Conservation (phyloP, 805 yeast species). For the Metschnikowia lunata region DNA sequence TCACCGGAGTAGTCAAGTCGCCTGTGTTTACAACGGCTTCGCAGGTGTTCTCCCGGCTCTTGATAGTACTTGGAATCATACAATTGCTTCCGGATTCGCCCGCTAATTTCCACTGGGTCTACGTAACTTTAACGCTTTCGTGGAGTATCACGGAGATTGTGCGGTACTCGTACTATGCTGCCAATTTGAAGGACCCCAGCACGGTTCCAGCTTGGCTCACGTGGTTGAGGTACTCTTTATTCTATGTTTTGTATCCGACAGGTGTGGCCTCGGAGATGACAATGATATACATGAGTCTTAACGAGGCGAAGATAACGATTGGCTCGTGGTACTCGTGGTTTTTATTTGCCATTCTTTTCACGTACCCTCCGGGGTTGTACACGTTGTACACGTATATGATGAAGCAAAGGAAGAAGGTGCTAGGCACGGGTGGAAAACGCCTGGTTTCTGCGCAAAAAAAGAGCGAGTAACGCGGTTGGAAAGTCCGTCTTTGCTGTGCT, state of each 20-base stretch:
- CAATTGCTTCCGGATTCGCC: slow-evolving; percentile 69
- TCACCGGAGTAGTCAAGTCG: slow-evolving; percentile 76
- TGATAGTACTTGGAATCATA: slow-evolving; percentile 80
- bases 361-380: slow-evolving; percentile 86
- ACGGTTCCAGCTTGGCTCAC: slow-evolving; percentile 56
- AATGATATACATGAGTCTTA: slow-evolving; percentile 65
- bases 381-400: slow-evolving; percentile 84
- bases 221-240: slow-evolving; percentile 77
- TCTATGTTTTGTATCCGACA: slow-evolving; percentile 78
- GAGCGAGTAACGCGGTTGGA: slow-evolving; percentile 6
- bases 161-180: slow-evolving; percentile 83
- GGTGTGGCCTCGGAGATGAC: slow-evolving; percentile 86
- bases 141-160: slow-evolving; percentile 96
- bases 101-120: slow-evolving; percentile 55
- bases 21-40: slow-evolving; percentile 79
- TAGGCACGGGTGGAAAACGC: slow-evolving; percentile 31
- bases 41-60: slow-evolving; percentile 81
- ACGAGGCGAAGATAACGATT: slow-evolving; percentile 54
- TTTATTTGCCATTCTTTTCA: slow-evolving; percentile 52
- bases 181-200: slow-evolving; percentile 49
- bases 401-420: slow-evolving; percentile 75
- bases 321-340: slow-evolving; percentile 51
- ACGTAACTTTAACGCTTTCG: slow-evolving; percentile 64
- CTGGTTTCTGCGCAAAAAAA: slow-evolving; percentile 8
- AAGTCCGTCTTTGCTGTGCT: background rate